Evolutionary conservation across 2,329 filamentous ascomycete species (phyloP), one percentile per base, ranked within the genome.

Genomic region (Cordyceps cateniannulata): DNA sequence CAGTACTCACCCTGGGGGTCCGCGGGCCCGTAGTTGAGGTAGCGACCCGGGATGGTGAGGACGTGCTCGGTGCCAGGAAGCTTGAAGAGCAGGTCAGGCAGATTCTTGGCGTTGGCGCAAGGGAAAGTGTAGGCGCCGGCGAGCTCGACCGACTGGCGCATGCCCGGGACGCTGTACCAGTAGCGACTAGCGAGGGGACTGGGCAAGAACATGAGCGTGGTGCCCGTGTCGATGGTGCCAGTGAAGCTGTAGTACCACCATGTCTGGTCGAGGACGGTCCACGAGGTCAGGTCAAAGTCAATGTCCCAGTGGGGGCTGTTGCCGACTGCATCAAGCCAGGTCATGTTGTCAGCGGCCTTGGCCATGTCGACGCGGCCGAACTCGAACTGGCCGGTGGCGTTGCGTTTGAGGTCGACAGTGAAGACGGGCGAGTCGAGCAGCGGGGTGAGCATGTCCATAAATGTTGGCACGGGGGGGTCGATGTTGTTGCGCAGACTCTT

Each of bases 141-240:
- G 51, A 72, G 61, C 25, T 70, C 67, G 7, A 73, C 70, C 53
- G 79, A 79, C 68, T 85, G 74, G 14, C 76, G 70, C 9, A 86
- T 81, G 9, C 79, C 76, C 0, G 77, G 68, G 3, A 89, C 81
- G 52, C 77, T 70, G 32, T 69, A 69, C 73, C 86, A 90, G 74
- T 90, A 91, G 38, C 77, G 76, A 29, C 77, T 69, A 2, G 81
- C 82, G n/a, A 88, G 74, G 9, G 77, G 73, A 18, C 79, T 74
- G 32, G 83, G 81, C 27, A 87, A 74, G 54, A 89, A 81, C 69
- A 90, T 76, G 58, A 90, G 76, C 1, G 86, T 85, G 4, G 86
- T 88, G 25, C 87, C 87, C 3, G 88, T 90, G 72, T 91, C 88
- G 29, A 84, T 78, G 60, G 88, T 86, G 51, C 85, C 81, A 29